These are phyloP conservation scores for Calonectria pseudoturangicola DNA, from an alignment of 2,329 filamentous ascomycete species.

Conservation along the genomic window DNA sequence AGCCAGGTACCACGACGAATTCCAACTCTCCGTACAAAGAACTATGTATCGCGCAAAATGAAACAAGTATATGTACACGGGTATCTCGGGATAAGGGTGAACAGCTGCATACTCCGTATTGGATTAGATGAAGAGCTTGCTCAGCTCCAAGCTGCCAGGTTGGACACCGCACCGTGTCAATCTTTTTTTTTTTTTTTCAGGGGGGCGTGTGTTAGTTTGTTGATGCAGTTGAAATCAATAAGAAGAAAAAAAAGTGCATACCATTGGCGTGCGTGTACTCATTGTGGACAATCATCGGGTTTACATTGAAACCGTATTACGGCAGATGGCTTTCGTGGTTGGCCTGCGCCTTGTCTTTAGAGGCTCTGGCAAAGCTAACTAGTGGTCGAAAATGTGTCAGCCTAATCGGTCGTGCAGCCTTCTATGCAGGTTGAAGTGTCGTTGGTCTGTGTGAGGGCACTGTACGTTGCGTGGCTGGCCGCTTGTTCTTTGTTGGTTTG, in stretches of 20 bases:
- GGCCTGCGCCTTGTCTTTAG: slow-evolving; percentile 16
- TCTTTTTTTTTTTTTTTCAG: slow-evolving; percentile 2
- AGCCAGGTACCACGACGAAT: slow-evolving; percentile 18
- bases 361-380: slow-evolving; percentile 29
- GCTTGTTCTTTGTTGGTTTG: slow-evolving; percentile 3
- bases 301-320: slow-evolving; percentile 32
- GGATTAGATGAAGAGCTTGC: not conserved
- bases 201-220: slow-evolving; percentile 10
- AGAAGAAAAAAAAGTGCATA: slow-evolving; percentile 17
- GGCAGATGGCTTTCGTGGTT: slow-evolving; percentile 21
- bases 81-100: slow-evolving; percentile 30
- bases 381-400: slow-evolving; percentile 30
- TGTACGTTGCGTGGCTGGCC: not conserved
- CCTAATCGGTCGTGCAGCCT: slow-evolving; percentile 31
- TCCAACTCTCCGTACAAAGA: slow-evolving; percentile 2
- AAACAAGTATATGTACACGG: not conserved
- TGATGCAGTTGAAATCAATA: slow-evolving; percentile 21
- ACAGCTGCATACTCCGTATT: not conserved
- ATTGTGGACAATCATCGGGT: not conserved
- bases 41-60: not conserved
- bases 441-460: slow-evolving; percentile 7
- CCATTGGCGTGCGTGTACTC: slow-evolving; percentile 11
- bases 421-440: slow-evolving; percentile 21
- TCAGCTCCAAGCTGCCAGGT: not conserved
- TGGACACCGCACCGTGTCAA: slow-evolving; percentile 19